Evolutionary conservation across 1,139 yeast species (phyloP), one percentile per base, ranked within the genome.

Genomic region (Diutina pseudorugosa): DNA sequence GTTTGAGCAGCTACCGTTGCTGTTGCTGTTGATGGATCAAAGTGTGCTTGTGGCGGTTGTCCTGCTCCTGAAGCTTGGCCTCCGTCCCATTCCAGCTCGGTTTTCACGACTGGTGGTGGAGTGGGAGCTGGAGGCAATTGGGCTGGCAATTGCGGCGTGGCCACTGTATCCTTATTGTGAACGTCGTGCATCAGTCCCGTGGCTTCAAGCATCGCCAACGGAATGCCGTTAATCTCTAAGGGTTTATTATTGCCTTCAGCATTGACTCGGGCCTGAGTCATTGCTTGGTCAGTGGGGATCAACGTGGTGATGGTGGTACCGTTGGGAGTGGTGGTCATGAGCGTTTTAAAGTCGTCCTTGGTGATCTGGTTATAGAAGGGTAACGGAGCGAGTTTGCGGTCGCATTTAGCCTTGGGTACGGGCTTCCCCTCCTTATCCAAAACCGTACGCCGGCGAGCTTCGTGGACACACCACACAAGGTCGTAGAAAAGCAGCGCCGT

Each of bases 331-430:
- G 95, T 89, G 1, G 89, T 82, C 1, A 91, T 84, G 25, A 86
- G 82, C 0, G 96, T 85, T 51, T 84, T 83, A 69, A 89, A 90
- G 65, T 88, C 94, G 63, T 90, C 96, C 61, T 83, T 84, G n/a
- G 94, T 85, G 60, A 90, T 90, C 65, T 89, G 96, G 63, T 87
- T 88, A 66, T 89, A 90, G 62, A 90, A 86, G n/a, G 97, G 97
- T 50, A 90, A 70, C 5, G 97, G 96, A 58, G 40, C 51, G 50
- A 41, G 20, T 58, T 59, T 19, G 45, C 52, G 23, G 47, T 51
- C 53, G 50, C 40, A 53, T 51, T 33, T 18, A 12, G 20, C 21
- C 21, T 19, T 9, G 5, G 36, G 16, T 11, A 42, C 18, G 9
- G 51, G 50, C 51, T 23, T 41, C 7, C 50, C 25, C 53, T 72